Base-by-base conservation (phyloP, 495 filamentous ascomycete species). In the Tuber indicum region DNA sequence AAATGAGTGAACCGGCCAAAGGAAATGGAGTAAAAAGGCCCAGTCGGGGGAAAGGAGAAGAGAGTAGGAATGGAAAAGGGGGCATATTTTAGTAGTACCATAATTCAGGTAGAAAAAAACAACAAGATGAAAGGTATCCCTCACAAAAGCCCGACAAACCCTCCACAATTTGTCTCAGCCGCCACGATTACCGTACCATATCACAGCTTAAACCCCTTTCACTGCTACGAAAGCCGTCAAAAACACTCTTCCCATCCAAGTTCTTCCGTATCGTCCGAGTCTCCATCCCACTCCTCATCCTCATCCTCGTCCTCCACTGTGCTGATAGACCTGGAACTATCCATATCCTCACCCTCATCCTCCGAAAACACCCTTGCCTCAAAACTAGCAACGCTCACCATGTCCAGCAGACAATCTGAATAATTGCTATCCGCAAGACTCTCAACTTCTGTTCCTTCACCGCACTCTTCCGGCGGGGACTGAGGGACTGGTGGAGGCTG, bases 361-460 rank as follows among this genome's bases (percentile, higher is more conserved):
- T 72, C 52, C 32, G 78, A 80, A 42, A 80, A 80, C 2, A 77
- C 78, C 32, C 70, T 44, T 9, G 77, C 75, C 21, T 75, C 76
- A 47, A 80, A 80, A 39, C 77, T 80, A 4, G 71, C 78, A 26
- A 80, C 69, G 62, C 78, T 80, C 66, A 76, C 78, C 2, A 41
- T n/a, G 26, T 80, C 78, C 26, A 46, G 69, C n/a, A 72, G 72
- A n/a, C 77, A 80, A 71, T 80, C 78, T 17, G 58, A 66, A 43
- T 80, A 77, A 70, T 79, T 79, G 8, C 74, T 78, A 12, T 26
- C 76, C 26, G 46, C n/a, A 21, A 76, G 70, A 47, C 77, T 80
- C 71, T 80, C 78, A 26, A 80, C 74, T 26, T 76, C 70, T 16
- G 49, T 76, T 7, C 69, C 78, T 39, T 79, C 72, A 12, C 49